Conservation (phyloP, 2,329 filamentous ascomycete genomes). For the Knoxdaviesia proteae region DNA sequence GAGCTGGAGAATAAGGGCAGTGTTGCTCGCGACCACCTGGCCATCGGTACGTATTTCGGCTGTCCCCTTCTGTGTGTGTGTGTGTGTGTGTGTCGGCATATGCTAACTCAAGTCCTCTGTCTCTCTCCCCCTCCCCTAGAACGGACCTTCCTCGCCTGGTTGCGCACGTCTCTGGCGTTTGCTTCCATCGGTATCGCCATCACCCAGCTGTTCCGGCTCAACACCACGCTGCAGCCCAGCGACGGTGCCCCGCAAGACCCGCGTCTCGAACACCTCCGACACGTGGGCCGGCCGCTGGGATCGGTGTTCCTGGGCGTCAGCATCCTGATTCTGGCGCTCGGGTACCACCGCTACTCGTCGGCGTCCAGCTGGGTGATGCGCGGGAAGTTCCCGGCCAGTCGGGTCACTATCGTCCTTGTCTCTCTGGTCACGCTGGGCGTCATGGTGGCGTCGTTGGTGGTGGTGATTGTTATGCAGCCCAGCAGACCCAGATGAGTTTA, state of each 20-base stretch:
- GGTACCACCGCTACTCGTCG: constrained; percentile 61
- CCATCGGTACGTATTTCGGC: constrained; percentile 33
- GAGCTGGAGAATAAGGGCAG: constrained; percentile 75
- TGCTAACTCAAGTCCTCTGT: not conserved
- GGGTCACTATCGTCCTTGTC: constrained; percentile 54
- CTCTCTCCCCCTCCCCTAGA: constrained; percentile 24
- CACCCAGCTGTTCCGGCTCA: constrained; percentile 69
- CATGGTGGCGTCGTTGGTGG: constrained; percentile 37
- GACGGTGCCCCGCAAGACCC: constrained; percentile 10
- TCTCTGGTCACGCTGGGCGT: constrained; percentile 41
- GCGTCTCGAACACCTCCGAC: constrained; percentile 27
- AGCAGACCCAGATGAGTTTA: not conserved
- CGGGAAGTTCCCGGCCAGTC: constrained; percentile 61
- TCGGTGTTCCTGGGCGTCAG: constrained; percentile 58
- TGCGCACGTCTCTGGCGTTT: constrained; percentile 63
- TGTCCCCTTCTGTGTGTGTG: not conserved
- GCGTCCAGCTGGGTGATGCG: constrained; percentile 60
- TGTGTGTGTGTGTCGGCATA: not conserved
- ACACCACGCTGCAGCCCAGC: constrained; percentile 33
- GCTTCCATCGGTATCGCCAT: constrained; percentile 67
- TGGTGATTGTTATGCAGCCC: constrained; percentile 35
- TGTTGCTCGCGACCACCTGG: constrained; percentile 64
- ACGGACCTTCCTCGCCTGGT: constrained; percentile 69
- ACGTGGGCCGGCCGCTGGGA: constrained; percentile 53
- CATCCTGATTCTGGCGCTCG: constrained; percentile 53